Percentiles rank a stretch among this genome's conserved stretches.
These are phyloP conservation scores for Nemophila menziesii DNA, from an alignment of 257 asterid species.

Conservation along the genomic window DNA sequence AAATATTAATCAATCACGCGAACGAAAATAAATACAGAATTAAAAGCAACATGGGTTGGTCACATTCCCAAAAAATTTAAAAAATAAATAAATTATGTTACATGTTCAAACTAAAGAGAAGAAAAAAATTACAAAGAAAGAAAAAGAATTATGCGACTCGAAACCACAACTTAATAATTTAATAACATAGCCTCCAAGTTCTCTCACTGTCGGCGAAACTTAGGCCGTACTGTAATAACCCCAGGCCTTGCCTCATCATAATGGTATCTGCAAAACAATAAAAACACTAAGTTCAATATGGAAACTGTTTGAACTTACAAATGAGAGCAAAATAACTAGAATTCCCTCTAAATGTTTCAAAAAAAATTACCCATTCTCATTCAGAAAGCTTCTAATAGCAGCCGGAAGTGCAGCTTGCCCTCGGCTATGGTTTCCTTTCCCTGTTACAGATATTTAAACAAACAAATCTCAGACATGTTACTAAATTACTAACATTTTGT, in stretches of 20 bases:
- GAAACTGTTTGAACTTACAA: not conserved
- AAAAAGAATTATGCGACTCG: too few species aligned
- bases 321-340: not conserved
- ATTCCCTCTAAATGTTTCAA: not conserved
- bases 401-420: conserved; percentile 75
- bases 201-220: conserved; percentile 31
- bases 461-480: not conserved
- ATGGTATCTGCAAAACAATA: conserved; percentile 38
- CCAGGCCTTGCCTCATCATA: conserved; percentile 71
- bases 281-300: not conserved
- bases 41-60: too few species aligned
- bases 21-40: too few species aligned
- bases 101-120: too few species aligned
- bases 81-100: too few species aligned
- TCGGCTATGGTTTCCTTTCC: conserved; percentile 77
- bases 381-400: conserved; percentile 60
- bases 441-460: conserved; percentile 23
- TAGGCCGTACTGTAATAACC: conserved; percentile 43
- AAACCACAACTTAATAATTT: too few species aligned
- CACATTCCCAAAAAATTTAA: too few species aligned
- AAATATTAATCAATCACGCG: too few species aligned
- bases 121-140: too few species aligned
- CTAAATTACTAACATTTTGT: not conserved
- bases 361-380: conserved; percentile 39
- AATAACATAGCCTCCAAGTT: too few species aligned